phyloP scores from a whole-genome alignment of 441 rosid genomes.

The Populus tomentosa region DNA sequence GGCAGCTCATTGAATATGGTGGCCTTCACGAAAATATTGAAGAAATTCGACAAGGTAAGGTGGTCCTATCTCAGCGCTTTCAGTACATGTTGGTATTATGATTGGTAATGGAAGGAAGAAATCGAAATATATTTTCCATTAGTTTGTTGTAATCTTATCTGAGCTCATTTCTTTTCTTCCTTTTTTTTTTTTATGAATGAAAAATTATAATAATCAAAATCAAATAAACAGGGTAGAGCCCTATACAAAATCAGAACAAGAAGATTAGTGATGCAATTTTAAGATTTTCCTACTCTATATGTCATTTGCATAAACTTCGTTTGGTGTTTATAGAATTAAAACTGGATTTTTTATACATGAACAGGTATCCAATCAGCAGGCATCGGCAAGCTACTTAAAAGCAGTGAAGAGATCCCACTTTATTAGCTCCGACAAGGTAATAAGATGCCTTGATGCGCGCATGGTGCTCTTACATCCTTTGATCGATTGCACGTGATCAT shows the following conservation, averaged over 20 bases:
- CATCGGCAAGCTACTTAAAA: constrained; percentile 71
- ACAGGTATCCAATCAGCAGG: constrained; percentile 73
- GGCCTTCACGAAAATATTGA: constrained; percentile 88
- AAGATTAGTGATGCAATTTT: too few species aligned
- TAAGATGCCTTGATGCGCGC: background rate
- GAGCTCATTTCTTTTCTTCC: too few species aligned
- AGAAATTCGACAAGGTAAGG: constrained; percentile 96
- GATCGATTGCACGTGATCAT: background rate
- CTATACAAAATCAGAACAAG: too few species aligned
- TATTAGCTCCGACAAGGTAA: constrained; percentile 92
- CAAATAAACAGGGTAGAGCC: too few species aligned
- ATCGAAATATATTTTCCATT: too few species aligned
- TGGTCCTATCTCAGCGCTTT: background rate
- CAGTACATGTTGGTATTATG: background rate
- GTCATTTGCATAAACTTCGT: too few species aligned
- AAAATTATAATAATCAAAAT: too few species aligned
- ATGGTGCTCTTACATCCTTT: background rate
- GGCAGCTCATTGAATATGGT: constrained; percentile 87
- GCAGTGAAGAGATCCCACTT: constrained; percentile 89
- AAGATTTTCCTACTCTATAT: too few species aligned
- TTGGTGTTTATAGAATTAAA: too few species aligned
- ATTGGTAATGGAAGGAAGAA: too few species aligned
- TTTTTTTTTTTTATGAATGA: too few species aligned
- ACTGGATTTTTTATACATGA: background rate
- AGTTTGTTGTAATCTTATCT: too few species aligned